phyloP scores from a whole-genome alignment of 305 asterid genomes.

The Solanum aculeatissimum region DNA sequence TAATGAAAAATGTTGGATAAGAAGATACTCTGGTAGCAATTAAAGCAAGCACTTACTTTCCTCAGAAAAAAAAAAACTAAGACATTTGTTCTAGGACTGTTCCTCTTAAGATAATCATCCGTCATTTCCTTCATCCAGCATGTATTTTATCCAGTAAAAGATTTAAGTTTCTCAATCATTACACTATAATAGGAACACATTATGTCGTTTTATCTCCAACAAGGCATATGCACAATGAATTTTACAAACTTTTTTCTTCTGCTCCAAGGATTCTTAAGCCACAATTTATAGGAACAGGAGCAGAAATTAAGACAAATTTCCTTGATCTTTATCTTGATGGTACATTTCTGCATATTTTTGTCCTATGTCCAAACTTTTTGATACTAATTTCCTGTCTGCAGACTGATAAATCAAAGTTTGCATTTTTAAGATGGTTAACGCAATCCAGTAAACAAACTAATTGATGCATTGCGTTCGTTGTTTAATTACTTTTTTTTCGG shows the following conservation, averaged over 20 bases:
- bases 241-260: not conserved
- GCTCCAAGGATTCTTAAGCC: not conserved
- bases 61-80: not conserved
- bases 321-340: not conserved
- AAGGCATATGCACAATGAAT: not conserved
- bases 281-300: not conserved
- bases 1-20: not conserved
- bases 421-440: not conserved
- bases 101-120: not conserved
- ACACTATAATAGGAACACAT: not conserved
- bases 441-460: not conserved
- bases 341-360: not conserved
- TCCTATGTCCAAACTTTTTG: not conserved
- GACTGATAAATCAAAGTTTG: not conserved
- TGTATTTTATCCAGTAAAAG: not conserved
- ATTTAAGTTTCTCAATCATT: not conserved
- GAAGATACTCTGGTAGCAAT: not conserved
- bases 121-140: not conserved
- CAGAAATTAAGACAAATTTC: not conserved
- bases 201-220: not conserved
- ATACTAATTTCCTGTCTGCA: not conserved
- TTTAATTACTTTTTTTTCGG: not conserved
- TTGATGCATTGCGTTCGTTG: not conserved
- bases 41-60: not conserved
- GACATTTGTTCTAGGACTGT: not conserved